Conservation (phyloP, 1,284 basidiomycete species). For the Chiua sp. region DNA sequence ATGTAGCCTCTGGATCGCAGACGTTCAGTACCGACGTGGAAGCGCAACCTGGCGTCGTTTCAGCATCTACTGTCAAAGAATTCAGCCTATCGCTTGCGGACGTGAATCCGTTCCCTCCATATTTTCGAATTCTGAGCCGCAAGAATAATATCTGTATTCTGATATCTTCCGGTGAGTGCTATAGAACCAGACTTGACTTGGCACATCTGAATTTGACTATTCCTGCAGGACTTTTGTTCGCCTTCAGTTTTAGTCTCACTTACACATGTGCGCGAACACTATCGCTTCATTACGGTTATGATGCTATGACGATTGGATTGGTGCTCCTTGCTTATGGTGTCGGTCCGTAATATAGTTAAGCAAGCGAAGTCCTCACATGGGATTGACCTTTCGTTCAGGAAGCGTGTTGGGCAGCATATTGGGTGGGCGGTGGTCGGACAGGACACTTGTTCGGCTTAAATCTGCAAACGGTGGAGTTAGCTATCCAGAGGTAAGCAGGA, state of each 20-base stretch:
- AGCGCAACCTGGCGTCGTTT: constrained; percentile 12
- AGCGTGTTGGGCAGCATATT: constrained; percentile 71
- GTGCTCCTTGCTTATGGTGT: constrained; percentile 78
- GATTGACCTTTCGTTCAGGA: constrained; percentile 43
- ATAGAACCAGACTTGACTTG: neutral
- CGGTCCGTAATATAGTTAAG: constrained; percentile 45
- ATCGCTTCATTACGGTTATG: constrained; percentile 67
- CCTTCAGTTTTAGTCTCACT: constrained; percentile 68
- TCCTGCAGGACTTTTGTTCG: constrained; percentile 64
- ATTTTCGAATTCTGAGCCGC: constrained; percentile 15
- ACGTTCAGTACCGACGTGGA: constrained; percentile 25
- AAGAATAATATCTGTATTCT: constrained; percentile 26
- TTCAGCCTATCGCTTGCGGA: constrained; percentile 24
- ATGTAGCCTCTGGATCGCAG: neutral
- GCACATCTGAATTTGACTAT: constrained; percentile 39
- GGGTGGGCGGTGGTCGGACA: constrained; percentile 83
- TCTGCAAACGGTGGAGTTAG: constrained; percentile 65
- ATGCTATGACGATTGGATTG: constrained; percentile 77
- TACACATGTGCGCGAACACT: constrained; percentile 83
- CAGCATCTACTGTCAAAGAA: constrained; percentile 43
- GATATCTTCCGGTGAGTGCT: constrained; percentile 26
- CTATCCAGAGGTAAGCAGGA: constrained; percentile 63
- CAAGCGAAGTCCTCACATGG: neutral
- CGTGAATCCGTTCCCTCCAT: constrained; percentile 30
- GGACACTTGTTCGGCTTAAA: constrained; percentile 61